Evolutionary conservation across 257 asterid species (phyloP).

Genomic region (Dorcoceras hygrometricum): DNA sequence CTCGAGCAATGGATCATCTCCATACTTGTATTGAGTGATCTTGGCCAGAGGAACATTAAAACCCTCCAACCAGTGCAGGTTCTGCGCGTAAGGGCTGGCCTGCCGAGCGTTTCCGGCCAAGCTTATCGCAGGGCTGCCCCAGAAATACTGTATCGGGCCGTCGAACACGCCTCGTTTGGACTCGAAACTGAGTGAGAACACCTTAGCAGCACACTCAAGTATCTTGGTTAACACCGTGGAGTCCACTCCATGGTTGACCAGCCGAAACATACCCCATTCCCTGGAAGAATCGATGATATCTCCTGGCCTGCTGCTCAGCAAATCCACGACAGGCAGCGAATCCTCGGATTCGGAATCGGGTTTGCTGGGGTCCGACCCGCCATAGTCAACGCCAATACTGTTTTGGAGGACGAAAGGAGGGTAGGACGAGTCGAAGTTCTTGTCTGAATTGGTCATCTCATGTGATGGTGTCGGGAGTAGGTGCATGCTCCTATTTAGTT

Average conservation of each 20-base stretch:
- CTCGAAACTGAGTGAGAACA: slow-evolving; percentile 50
- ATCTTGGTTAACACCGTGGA: slow-evolving; percentile 40
- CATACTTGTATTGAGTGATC: slow-evolving; percentile 25
- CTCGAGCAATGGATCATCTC: slow-evolving; percentile 49
- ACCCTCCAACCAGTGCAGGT: slow-evolving; percentile 76
- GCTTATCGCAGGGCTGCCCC: slow-evolving; percentile 72
- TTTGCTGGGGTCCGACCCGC: neutral
- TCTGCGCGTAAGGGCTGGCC: slow-evolving; percentile 24
- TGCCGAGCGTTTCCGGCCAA: slow-evolving; percentile 37
- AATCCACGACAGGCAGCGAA: slow-evolving; percentile 61
- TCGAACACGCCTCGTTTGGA: slow-evolving; percentile 40
- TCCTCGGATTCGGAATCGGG: slow-evolving; percentile 10
- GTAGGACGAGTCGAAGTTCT: slow-evolving; percentile 43
- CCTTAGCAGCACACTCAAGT: slow-evolving; percentile 34
- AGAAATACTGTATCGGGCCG: slow-evolving; percentile 57
- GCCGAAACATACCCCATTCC: slow-evolving; percentile 85
- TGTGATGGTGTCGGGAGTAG: neutral
- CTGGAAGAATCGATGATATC: slow-evolving; percentile 47
- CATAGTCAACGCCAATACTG: slow-evolving; percentile 15
- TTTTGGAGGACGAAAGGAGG: slow-evolving; percentile 63
- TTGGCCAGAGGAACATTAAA: slow-evolving; percentile 47
- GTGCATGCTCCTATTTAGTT: slow-evolving; percentile 17
- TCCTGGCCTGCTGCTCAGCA: slow-evolving; percentile 24
- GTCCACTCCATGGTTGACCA: slow-evolving; percentile 77
- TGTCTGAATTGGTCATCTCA: slow-evolving; percentile 40